phyloP scores from a whole-genome alignment of 352 stramenopile genomes.

The Phytophthora tentaculata region DNA sequence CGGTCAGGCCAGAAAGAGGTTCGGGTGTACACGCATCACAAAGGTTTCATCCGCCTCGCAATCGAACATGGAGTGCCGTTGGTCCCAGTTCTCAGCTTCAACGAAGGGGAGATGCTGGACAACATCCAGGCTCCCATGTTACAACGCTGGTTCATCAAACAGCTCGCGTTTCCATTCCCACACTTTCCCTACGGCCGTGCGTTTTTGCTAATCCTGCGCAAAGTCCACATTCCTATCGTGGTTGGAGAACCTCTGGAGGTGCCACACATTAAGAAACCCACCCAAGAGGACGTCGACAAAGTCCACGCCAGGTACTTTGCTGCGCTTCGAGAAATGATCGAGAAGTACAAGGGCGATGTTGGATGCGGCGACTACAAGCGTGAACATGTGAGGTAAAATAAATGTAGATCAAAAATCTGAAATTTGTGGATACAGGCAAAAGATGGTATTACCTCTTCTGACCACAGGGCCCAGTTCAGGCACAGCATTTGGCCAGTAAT shows the following conservation, averaged over 20 bases:
- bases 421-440: conserved; percentile 12
- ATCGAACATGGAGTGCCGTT: conserved; percentile 70
- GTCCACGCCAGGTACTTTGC: conserved; percentile 63
- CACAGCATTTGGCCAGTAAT: background rate
- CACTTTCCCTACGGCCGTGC: conserved; percentile 72
- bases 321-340: conserved; percentile 53
- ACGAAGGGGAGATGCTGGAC: conserved; percentile 75
- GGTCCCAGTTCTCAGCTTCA: conserved; percentile 78
- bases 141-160: conserved; percentile 74
- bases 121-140: conserved; percentile 67
- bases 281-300: conserved; percentile 49
- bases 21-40: conserved; percentile 71
- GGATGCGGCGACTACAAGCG: conserved; percentile 64
- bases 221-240: conserved; percentile 55
- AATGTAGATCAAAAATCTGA: background rate
- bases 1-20: conserved; percentile 54
- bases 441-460: conserved; percentile 16
- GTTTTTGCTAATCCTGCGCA: conserved; percentile 64
- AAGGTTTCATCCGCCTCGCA: conserved; percentile 77
- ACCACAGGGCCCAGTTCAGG: background rate
- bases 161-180: conserved; percentile 72
- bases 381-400: too few species aligned
- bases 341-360: conserved; percentile 68
- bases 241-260: conserved; percentile 65
- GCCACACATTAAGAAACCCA: conserved; percentile 44